phyloP scores from a whole-genome alignment of 2,329 filamentous ascomycete species.

The Monilinia laxa region DNA sequence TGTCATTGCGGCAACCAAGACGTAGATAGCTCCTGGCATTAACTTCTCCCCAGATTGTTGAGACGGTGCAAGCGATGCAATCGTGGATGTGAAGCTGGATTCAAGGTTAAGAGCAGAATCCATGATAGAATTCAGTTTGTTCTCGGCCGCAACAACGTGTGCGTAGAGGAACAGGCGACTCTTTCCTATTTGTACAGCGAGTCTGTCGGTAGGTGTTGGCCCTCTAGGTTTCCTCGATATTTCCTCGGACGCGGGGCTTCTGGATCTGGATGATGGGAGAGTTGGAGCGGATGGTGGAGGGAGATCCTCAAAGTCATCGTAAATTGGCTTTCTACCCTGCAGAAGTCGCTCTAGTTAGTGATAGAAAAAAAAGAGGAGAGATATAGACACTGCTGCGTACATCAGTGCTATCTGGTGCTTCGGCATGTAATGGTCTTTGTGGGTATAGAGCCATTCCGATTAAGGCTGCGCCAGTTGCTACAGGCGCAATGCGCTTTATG shows the following conservation, averaged over 20 bases:
- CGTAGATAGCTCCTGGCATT: constrained; percentile 87
- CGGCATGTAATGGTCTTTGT: constrained; percentile 49
- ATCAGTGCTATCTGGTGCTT: constrained; percentile 41
- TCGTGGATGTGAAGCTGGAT: constrained; percentile 82
- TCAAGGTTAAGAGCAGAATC: constrained; percentile 81
- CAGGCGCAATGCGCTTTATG: constrained; percentile 50
- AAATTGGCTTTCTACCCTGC: constrained; percentile 67
- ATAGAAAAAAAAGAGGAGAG: neutral
- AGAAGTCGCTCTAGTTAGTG: constrained; percentile 30
- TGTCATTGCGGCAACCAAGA: constrained; percentile 91
- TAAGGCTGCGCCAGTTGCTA: constrained; percentile 43
- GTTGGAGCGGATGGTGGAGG: constrained; percentile 39
- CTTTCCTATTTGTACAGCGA: constrained; percentile 77
- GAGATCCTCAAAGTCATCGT: constrained; percentile 63
- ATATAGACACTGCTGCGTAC: constrained; percentile 28
- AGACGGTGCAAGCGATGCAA: constrained; percentile 84
- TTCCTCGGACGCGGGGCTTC: constrained; percentile 23
- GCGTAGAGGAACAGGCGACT: constrained; percentile 78
- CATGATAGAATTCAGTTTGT: constrained; percentile 78
- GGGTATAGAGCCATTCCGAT: constrained; percentile 49
- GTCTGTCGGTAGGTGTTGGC: constrained; percentile 84
- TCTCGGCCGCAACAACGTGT: constrained; percentile 72
- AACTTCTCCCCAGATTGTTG: constrained; percentile 84
- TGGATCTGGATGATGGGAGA: constrained; percentile 27
- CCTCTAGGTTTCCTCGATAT: constrained; percentile 41